These are phyloP conservation scores for Fusarium sambucinum DNA, from an alignment of 2,329 filamentous ascomycete genomes.

Conservation along the genomic window DNA sequence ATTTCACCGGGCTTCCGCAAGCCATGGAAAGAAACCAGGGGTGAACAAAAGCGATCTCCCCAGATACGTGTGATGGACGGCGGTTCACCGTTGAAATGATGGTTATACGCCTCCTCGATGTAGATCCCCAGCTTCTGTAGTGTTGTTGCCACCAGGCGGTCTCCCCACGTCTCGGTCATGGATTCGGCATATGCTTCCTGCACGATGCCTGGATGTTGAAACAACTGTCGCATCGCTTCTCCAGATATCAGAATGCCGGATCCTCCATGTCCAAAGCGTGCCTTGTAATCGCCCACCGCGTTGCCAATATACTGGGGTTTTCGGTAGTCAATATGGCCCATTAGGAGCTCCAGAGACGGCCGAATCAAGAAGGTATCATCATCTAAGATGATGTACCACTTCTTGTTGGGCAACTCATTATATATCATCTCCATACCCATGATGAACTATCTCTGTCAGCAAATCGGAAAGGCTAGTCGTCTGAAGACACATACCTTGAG, in stretches of 20 bases:
- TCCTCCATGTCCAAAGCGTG: constrained; percentile 68
- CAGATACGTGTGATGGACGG: constrained; percentile 63
- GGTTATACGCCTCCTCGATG: constrained; percentile 66
- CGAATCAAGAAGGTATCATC: constrained; percentile 69
- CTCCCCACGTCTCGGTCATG: constrained; percentile 65
- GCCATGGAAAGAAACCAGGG: constrained; percentile 67
- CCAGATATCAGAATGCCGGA: constrained; percentile 66
- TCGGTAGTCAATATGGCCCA: constrained; percentile 62
- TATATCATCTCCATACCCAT: constrained; percentile 66
- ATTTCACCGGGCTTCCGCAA: constrained; percentile 61
- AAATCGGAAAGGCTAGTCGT: not conserved
- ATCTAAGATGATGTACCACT: constrained; percentile 70
- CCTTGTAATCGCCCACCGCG: constrained; percentile 67
- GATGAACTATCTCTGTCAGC: constrained; percentile 60
- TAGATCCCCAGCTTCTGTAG: constrained; percentile 66
- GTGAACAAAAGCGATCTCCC: constrained; percentile 64
- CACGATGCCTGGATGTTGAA: constrained; percentile 58
- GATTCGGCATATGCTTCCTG: constrained; percentile 61
- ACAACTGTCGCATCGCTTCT: constrained; percentile 61
- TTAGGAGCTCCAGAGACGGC: constrained; percentile 60
- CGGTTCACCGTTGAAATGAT: constrained; percentile 67
- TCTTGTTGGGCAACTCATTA: constrained; percentile 64
- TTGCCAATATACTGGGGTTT: constrained; percentile 67
- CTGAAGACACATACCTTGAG: constrained; percentile 58
- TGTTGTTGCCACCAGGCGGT: constrained; percentile 65